Conservation (phyloP, 306 rosid species). For the Pterocarpus santalinus region DNA sequence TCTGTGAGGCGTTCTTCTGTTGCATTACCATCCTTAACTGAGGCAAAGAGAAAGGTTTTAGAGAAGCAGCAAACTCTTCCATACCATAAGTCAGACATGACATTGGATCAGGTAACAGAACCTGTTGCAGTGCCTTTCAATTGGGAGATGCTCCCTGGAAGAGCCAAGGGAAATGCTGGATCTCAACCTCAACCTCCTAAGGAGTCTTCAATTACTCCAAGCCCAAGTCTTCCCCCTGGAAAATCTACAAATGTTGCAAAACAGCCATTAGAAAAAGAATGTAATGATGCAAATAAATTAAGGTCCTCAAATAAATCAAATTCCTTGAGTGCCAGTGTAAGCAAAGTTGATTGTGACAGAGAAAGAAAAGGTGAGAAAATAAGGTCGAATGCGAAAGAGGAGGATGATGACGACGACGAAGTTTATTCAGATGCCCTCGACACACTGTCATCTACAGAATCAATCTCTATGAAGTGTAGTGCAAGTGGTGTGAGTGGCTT, state of each 20-base stretch:
- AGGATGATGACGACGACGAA: slow-evolving; percentile 55
- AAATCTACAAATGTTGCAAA: slow-evolving; percentile 47
- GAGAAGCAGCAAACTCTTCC: slow-evolving; percentile 57
- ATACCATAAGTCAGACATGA: slow-evolving; percentile 49
- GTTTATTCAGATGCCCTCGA: slow-evolving; percentile 81
- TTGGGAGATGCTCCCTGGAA: slow-evolving; percentile 91
- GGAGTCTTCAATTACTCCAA: slow-evolving; percentile 56
- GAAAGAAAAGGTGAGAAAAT: slow-evolving; percentile 51
- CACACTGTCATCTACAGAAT: slow-evolving; percentile 65
- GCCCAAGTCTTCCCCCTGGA: slow-evolving; percentile 63
- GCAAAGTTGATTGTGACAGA: slow-evolving; percentile 45
- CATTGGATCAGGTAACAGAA: slow-evolving; percentile 77
- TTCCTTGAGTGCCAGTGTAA: slow-evolving; percentile 40
- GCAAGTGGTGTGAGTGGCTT: slow-evolving; percentile 71
- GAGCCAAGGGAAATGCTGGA: slow-evolving; percentile 56
- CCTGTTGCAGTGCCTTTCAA: slow-evolving; percentile 86
- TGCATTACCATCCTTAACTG: slow-evolving; percentile 52
- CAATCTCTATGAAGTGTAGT: slow-evolving; percentile 76
- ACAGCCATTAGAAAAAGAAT: slow-evolving; percentile 44
- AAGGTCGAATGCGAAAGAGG: slow-evolving; percentile 43
- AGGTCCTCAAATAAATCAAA: slow-evolving; percentile 36
- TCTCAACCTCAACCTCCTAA: slow-evolving; percentile 52
- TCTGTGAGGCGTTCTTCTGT: slow-evolving; percentile 81
- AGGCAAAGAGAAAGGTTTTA: slow-evolving; percentile 54
- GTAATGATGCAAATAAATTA: slow-evolving; percentile 33